Evolutionary conservation across 805 yeast species (phyloP), one percentile per base, ranked within the genome.

Genomic region (Nakazawaea anatomiae): DNA sequence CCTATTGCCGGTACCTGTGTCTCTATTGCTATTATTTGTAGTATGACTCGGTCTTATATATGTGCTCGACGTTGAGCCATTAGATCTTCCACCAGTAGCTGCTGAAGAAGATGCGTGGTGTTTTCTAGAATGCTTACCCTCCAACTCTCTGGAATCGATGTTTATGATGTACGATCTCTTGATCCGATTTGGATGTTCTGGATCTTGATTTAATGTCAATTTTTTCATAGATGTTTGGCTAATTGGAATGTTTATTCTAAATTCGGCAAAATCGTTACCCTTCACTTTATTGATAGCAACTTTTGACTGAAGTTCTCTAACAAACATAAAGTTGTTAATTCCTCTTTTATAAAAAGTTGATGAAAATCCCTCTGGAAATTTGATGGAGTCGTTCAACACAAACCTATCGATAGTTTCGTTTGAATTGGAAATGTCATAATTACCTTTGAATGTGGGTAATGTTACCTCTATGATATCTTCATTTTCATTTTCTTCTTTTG

Each of bases 281-380:
- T 65, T 60, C 27, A 65, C 56, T 48, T 72, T 72, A 25, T 69
- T 70, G 11, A 74, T 66, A 18, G 73, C 69, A 57, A 74, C 65
- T 53, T 75, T 75, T 35, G 75, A 69, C 52, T 75, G 80, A 31
- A 75, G 58, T 54, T 75, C 80, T 52, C 79, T 62, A 3, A 75
- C 77, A 63, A 75, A 75, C 79, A 75, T 75, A 54, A 75, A 75
- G 55, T 73, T 72, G 52, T 74, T 75, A n/a, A 65, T 65, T 4
- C 77, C 77, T 44, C 79, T 59, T 44, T 71, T 66, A 57, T 75
- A 76, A 57, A 75, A 75, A 5, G 79, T 75, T 1, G 79, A 75
- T 2, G 78, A 66, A 47, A 74, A 75, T 0, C 80, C 79, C 55
- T 75, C 79, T 1, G 80, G 80, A 48, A 72, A 43, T 27, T 43